Evolutionary conservation across 1,284 basidiomycete genomes (phyloP), one percentile per base, ranked within the genome.

Genomic region (Tausonia pullulans): DNA sequence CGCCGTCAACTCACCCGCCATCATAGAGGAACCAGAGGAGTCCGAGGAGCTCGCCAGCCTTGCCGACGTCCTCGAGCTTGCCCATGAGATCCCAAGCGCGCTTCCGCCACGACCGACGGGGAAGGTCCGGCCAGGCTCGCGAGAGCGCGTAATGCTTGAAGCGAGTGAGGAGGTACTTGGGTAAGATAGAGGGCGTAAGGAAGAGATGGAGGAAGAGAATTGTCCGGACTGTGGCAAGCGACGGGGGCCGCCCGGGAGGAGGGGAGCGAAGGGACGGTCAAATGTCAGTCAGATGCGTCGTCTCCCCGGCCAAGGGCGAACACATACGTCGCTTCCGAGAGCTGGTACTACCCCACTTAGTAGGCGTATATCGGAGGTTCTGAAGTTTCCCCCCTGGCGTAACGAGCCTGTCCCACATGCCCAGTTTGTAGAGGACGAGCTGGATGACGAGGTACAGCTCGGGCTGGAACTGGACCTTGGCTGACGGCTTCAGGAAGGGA

Each of bases 351-450:
- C 55, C 55, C 55, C 64, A 65, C 11, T 57, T 53, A 2, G 27
- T 52, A 6, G 64, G 27, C n/a, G 39, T 40, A 65, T 79, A 76
- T 41, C 76, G 75, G 46, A 98, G 80, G 67, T 92, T 93, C 75
- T 98, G 94, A 5, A 98, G 80, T 72, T 85, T 87, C 10, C 92
- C 87, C 49, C 95, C 95, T 71, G 98, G 98, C 59, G 87, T 92
- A 14, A 90, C 84, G 5, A 87, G 85, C 0, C 80, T 80, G 69
- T 88, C 83, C 85, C 87, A 91, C 16, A 95, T 79, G 3, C 90
- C 90, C 69, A 91, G 80, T 71, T 88, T 90, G 78, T 91, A 91
- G 14, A 95, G 78, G 3, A 81, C 79, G 86, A 2, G 79, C 72
- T 87, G 86, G 58, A 96, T 82, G 60, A 90, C 69, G 7, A 97